Base-by-base conservation (phyloP, 2,329 filamentous ascomycete genomes). In the Zasmidium angulare region DNA sequence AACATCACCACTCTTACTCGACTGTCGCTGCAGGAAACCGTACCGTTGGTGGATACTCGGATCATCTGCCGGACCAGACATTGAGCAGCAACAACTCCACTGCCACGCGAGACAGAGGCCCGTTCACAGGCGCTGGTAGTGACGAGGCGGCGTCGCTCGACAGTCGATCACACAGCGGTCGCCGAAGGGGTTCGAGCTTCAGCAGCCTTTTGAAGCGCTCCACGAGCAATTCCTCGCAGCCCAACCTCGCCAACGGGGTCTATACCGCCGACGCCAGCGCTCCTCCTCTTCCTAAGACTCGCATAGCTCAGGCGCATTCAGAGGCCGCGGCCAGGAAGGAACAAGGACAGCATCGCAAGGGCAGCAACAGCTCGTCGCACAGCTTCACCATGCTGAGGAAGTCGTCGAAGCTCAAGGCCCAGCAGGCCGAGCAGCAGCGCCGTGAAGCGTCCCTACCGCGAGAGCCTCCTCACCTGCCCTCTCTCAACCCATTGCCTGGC, bases 381-480 rank as follows among this genome's bases (percentile, higher is more conserved):
- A 26, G 10, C 47, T 20, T 22, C 50, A 58, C 26, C 50, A 74
- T 74, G 72, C 60, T 74, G 62, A 68, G 72, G 48, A 72, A 70
- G 55, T 54, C 55, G 23, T 54, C 56, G 49, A 83, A 75, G 72
- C 76, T 74, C 58, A 61, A 62, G 61, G 58, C 60, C 46, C 60
- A 66, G 43, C 61, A 66, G 60, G 56, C 59, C 26, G 59, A 66
- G 23, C 56, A 60, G 52, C 58, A 57, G 24, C 46, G 63, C 40
- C 56, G 56, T 48, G 53, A 58, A 20, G 86, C 78, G 80, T 79
- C 70, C 81, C 85, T 75, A 73, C 82, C 85, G 46, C 81, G 81
- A 69, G 79, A 81, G 52, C 84, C 87, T 58, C 87, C 87, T 59
- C 83, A 82, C 66, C 78, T 86, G 26, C 83, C 84, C 22, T 74